Evolutionary conservation across 257 asterid species (phyloP).

Genomic region (Cynanchum wilfordii): DNA sequence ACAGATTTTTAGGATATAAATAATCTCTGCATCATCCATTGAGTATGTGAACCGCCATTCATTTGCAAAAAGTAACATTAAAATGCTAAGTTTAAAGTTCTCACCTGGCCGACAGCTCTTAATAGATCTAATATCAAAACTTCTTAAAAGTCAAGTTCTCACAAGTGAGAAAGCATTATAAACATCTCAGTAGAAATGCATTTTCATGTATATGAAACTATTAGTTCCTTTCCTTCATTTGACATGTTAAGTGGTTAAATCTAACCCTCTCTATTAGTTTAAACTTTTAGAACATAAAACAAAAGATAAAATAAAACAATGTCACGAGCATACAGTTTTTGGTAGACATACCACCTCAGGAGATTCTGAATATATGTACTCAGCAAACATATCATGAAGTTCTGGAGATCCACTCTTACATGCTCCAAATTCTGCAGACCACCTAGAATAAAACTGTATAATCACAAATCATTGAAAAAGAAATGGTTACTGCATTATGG

Average conservation of each 20-base stretch:
- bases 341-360: slow-evolving; percentile 72
- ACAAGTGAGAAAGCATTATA: background rate
- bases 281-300: too few species aligned
- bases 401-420: slow-evolving; percentile 78
- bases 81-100: background rate
- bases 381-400: slow-evolving; percentile 92
- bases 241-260: background rate
- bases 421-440: slow-evolving; percentile 88
- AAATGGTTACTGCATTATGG: background rate
- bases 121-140: background rate
- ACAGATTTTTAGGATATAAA: background rate
- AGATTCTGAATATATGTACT: slow-evolving; percentile 75
- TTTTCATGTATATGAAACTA: background rate
- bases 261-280: too few species aligned
- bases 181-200: background rate
- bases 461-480: background rate
- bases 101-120: background rate
- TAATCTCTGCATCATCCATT: background rate
- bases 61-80: background rate
- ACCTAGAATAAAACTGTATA: slow-evolving; percentile 42
- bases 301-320: background rate
- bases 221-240: background rate
- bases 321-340: slow-evolving; percentile 13
- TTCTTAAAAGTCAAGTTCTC: background rate
- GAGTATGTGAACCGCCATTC: background rate